Conservation (phyloP, 257 asterid species). For the Vinca minor region DNA sequence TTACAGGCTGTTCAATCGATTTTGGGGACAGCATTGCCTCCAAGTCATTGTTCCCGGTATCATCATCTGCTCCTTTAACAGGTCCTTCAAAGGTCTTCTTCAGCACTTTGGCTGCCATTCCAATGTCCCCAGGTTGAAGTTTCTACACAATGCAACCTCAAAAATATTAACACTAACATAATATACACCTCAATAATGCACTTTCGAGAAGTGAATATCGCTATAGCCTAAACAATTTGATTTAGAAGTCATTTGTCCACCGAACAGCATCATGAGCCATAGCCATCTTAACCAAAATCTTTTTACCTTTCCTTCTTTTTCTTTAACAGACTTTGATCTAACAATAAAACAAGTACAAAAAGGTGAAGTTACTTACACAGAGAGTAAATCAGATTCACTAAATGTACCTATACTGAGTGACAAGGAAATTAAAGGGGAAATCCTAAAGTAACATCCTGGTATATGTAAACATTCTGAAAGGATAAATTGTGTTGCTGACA, state of each 20-base stretch:
- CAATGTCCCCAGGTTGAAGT: conserved; percentile 40
- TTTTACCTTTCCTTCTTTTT: no score
- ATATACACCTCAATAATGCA: neutral
- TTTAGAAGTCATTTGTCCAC: neutral
- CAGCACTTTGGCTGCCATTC: conserved; percentile 28
- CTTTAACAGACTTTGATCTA: neutral
- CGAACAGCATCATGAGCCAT: neutral
- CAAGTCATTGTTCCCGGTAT: conserved; percentile 17
- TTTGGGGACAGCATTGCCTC: conserved; percentile 28
- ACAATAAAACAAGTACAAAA: neutral
- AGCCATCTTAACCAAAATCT: no score
- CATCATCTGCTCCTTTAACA: conserved; percentile 21
- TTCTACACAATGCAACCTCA: conserved; percentile 32
- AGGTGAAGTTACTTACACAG: neutral
- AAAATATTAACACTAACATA: conserved; percentile 3
- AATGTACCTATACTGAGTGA: neutral
- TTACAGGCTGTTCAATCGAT: conserved; percentile 47
- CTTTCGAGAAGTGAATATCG: neutral
- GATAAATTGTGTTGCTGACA: neutral
- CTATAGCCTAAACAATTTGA: neutral
- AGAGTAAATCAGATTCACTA: neutral
- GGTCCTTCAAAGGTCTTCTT: conserved; percentile 22
- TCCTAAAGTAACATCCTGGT: neutral
- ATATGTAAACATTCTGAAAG: neutral
- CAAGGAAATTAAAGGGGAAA: neutral